These are phyloP conservation scores for Acorus gramineus DNA, from an alignment of 106 monocot genomes.

Conservation along the genomic window DNA sequence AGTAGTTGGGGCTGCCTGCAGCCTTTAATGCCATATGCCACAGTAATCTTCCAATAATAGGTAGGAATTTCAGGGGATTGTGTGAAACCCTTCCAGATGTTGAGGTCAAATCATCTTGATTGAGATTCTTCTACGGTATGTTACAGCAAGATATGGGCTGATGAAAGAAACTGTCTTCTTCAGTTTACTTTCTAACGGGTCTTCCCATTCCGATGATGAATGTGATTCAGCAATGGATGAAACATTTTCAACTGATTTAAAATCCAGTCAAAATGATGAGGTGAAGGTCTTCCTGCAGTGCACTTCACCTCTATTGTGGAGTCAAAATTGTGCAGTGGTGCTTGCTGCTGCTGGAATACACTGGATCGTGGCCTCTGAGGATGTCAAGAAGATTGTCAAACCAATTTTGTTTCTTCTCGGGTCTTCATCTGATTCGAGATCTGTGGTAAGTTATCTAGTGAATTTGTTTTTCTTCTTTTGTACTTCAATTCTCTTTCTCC, in stretches of 20 bases:
- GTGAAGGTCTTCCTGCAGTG: constrained; percentile 66
- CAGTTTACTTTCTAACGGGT: constrained; percentile 7
- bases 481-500: too few species aligned
- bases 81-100: constrained; percentile 88
- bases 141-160: constrained; percentile 79
- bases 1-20: constrained; percentile 80
- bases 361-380: constrained; percentile 78
- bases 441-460: constrained; percentile 52
- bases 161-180: constrained; percentile 60
- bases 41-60: constrained; percentile 50
- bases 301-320: constrained; percentile 90
- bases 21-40: constrained; percentile 79
- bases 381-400: constrained; percentile 60
- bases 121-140: constrained; percentile 75
- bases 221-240: constrained; percentile 2
- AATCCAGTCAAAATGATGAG: constrained; percentile 53
- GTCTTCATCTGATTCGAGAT: constrained; percentile 63
- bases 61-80: constrained; percentile 56
- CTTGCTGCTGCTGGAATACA: constrained; percentile 88
- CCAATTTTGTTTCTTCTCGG: constrained; percentile 80
- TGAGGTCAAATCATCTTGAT: constrained; percentile 82
- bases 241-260: constrained; percentile 14
- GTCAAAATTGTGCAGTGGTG: constrained; percentile 89
- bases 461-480: too few species aligned
- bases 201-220: constrained; percentile 9